These are phyloP conservation scores for Lipomyces spencermartinsiae DNA, from an alignment of 805 yeast species.

Conservation along the genomic window DNA sequence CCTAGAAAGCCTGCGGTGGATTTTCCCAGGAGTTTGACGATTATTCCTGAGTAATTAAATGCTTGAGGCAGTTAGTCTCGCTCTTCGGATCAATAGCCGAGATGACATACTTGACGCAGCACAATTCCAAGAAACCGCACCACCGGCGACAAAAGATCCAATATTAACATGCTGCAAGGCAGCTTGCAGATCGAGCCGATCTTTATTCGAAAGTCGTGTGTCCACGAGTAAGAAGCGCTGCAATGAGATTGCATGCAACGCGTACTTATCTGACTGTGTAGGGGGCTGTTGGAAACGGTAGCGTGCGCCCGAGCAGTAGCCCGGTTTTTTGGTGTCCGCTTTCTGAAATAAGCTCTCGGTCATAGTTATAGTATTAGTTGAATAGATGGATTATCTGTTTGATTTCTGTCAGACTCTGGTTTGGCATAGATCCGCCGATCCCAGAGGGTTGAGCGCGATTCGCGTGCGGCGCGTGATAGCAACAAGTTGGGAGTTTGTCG, in stretches of 20 bases:
- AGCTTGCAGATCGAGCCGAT: constrained; percentile 17
- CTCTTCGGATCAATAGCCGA: neutral
- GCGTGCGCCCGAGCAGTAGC: neutral
- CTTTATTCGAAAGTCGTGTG: constrained; percentile 14
- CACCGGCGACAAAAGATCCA: constrained; percentile 24
- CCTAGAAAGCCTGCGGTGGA: constrained; percentile 20
- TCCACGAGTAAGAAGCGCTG: constrained; percentile 19
- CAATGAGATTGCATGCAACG: constrained; percentile 6
- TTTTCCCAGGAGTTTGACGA: constrained; percentile 13
- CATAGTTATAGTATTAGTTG: neutral
- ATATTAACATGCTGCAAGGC: constrained; percentile 20
- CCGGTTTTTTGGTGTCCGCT: neutral
- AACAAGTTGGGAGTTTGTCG: neutral
- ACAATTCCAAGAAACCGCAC: constrained; percentile 3
- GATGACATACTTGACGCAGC: constrained; percentile 1
- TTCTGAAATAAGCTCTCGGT: neutral
- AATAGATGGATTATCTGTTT: neutral
- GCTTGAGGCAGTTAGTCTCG: neutral
- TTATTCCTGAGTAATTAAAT: constrained; percentile 13
- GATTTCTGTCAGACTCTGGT: neutral
- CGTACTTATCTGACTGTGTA: neutral
- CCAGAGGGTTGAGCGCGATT: neutral
- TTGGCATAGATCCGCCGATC: neutral
- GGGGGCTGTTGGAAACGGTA: neutral
- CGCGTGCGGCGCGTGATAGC: neutral